Evolutionary conservation across 495 filamentous ascomycete species (phyloP).

Genomic region (Aspergillus bertholletiae): DNA sequence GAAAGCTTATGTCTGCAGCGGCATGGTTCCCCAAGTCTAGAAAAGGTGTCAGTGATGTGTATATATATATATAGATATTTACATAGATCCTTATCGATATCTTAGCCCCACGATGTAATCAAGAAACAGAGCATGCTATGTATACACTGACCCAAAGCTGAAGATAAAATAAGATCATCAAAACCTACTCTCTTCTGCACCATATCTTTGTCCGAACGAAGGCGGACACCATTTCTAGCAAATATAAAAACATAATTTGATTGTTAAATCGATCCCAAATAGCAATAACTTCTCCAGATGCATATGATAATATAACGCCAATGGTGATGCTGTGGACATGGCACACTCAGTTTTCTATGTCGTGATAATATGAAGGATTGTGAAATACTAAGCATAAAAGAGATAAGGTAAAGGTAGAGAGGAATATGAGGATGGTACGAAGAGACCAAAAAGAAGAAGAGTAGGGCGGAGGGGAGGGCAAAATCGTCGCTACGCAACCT

Average conservation of each 20-base stretch:
- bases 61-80: no score
- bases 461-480: not conserved
- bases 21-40: no score
- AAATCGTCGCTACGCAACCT: slow-evolving; percentile 19
- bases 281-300: not conserved
- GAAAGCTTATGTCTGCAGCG: no score
- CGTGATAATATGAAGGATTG: not conserved
- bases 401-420: slow-evolving; percentile 3
- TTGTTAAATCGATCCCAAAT: not conserved
- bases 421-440: slow-evolving; percentile 2
- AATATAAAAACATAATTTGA: not conserved
- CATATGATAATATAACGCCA: not conserved
- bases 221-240: no score
- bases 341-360: not conserved
- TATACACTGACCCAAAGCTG: not conserved
- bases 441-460: not conserved
- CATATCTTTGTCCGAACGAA: no score
- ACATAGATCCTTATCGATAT: no score
- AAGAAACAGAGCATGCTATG: not conserved
- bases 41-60: no score
- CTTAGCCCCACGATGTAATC: no score
- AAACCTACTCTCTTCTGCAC: no score
- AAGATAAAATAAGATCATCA: not conserved
- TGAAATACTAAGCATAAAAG: no score
- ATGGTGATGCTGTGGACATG: not conserved